Evolutionary conservation across 805 yeast genomes (phyloP), one percentile per base, ranked within the genome.

Genomic region (Lachancea thermotolerans): DNA sequence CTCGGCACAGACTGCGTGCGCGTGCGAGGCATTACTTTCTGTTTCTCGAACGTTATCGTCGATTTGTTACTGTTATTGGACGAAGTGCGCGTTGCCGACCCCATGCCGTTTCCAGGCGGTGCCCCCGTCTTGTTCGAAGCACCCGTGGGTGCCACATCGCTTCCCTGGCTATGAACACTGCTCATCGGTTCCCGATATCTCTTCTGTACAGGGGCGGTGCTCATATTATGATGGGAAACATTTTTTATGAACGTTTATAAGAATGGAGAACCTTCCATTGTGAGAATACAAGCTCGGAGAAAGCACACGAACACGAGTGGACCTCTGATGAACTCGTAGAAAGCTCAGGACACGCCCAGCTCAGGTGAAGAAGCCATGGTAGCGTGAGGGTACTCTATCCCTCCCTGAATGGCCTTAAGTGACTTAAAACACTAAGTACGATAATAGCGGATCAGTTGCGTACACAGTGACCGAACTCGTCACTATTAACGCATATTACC

Each of bases 11-110:
- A 65, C 37, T 66, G 70, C 1, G 69, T 59, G 47, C 73, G 55
- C 41, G 62, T 59, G 44, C 68, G 60, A 3, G 72, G 68, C 3
- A 85, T 73, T 73, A 95, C 91, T 62, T 79, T 54, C 77, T 60
- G 62, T 38, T 81, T 71, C 72, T 78, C 62, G 62, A 79, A 59
- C 66, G 75, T 64, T 12, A 58, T 50, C 16, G 57, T 54, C 7
- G 54, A 51, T 11, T 41, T 44, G 29, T 48, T 45, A 43, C 47
- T 48, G 35, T 45, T 45, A 35, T 47, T 43, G 39, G 48, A 35
- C 25, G 47, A 46, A 11, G 42, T 36, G 9, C 42, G 33, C 11
- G 44, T 41, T 5, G 38, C 42, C 32, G 45, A 25, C 14, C 37
- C 44, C 30, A 31, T 44, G 10, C 44, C 41, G 14, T 41, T 32